phyloP scores from a whole-genome alignment of 164 flowering plant species.

The Vitis riparia region DNA sequence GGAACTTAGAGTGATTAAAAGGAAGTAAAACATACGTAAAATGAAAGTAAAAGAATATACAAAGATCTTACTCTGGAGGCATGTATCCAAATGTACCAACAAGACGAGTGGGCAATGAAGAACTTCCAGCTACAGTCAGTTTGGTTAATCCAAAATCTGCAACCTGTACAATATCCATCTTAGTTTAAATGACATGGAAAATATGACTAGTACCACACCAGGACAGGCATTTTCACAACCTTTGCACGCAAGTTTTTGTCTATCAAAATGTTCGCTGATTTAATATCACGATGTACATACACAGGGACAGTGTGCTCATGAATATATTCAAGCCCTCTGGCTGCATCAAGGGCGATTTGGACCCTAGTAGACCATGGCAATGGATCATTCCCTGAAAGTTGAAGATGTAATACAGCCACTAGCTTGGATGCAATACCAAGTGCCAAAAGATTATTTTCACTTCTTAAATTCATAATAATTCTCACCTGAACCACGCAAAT shows the following conservation, averaged over 20 bases:
- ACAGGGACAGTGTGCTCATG: slow-evolving; percentile 96
- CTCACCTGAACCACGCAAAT: slow-evolving; percentile 73
- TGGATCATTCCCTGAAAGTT: slow-evolving; percentile 57
- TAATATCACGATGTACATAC: slow-evolving; percentile 93
- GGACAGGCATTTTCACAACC: slow-evolving; percentile 37
- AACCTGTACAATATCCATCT: slow-evolving; percentile 47
- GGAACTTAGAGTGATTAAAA: background rate
- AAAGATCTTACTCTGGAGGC: slow-evolving; percentile 85
- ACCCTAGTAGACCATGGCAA: slow-evolving; percentile 81
- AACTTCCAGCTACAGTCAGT: slow-evolving; percentile 73
- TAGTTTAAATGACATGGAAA: background rate
- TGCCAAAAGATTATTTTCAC: background rate
- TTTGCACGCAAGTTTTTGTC: slow-evolving; percentile 84
- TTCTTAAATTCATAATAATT: background rate
- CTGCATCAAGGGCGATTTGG: slow-evolving; percentile 95
- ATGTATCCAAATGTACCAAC: slow-evolving; percentile 97
- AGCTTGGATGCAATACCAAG: background rate
- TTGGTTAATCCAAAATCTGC: slow-evolving; percentile 95
- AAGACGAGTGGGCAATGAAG: slow-evolving; percentile 68
- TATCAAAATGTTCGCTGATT: slow-evolving; percentile 92
- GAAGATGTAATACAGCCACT: background rate
- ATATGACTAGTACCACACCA: background rate
- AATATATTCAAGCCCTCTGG: slow-evolving; percentile 96
- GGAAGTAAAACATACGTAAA: too few species aligned
- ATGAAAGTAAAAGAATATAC: background rate